A percentile compares a stretch with the other conserved stretches of the same genome.
Evolutionary conservation across 2,329 filamentous ascomycete genomes (phyloP).

Genomic region (Penicillium olsonii): DNA sequence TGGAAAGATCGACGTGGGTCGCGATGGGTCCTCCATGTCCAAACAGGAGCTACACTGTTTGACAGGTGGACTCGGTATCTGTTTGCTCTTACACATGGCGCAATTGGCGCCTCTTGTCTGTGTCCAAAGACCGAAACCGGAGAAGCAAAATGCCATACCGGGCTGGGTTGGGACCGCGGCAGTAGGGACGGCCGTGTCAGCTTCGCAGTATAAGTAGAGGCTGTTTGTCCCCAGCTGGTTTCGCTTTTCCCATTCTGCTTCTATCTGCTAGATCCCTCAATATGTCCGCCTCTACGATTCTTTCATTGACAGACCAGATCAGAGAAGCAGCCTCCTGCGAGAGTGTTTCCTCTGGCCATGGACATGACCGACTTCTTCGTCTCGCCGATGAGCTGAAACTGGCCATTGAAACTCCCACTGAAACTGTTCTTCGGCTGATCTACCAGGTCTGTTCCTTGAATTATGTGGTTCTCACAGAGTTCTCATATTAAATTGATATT

Average conservation of each 20-base stretch:
- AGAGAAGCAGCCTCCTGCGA: neutral
- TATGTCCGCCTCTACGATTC: constrained; percentile 3
- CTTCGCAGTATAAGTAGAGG: neutral
- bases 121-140: neutral
- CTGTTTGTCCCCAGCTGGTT: neutral
- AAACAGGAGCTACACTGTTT: neutral
- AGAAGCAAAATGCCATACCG: neutral
- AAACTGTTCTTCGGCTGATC: constrained; percentile 19
- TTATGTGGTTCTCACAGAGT: neutral
- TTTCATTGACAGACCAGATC: constrained; percentile 10
- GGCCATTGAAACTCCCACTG: constrained; percentile 18
- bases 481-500: neutral
- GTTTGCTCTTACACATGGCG: neutral
- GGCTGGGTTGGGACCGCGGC: no score
- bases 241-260: neutral
- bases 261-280: neutral
- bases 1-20: neutral
- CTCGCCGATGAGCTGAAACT: constrained; percentile 22
- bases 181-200: neutral
- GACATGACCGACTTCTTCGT: constrained; percentile 19
- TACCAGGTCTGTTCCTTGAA: constrained; percentile 14
- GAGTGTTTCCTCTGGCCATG: neutral
- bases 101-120: neutral
- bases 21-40: neutral
- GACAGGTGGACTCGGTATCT: neutral